phyloP scores from a whole-genome alignment of 306 rosid species.

The Malus asiatica region DNA sequence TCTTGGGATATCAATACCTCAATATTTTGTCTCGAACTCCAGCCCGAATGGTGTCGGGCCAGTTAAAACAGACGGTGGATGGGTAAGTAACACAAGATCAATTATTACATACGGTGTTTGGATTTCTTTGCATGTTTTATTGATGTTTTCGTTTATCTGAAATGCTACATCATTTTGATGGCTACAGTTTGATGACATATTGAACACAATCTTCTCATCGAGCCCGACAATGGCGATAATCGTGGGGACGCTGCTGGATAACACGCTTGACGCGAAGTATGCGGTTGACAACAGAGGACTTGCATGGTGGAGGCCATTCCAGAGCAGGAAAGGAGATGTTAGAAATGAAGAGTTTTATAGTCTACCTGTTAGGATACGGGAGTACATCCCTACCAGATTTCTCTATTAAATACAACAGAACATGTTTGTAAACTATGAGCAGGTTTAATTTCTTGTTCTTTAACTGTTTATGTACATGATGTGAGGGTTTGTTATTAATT shows the following conservation, averaged over 20 bases:
- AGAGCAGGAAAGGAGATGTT: constrained; percentile 60
- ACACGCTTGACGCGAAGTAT: constrained; percentile 54
- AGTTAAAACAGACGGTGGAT: constrained; percentile 61
- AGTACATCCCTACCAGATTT: constrained; percentile 61
- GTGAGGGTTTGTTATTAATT: not conserved
- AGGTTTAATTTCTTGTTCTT: not conserved
- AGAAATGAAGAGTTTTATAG: constrained; percentile 73
- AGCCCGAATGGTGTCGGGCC: constrained; percentile 78
- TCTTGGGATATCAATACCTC: constrained; percentile 86
- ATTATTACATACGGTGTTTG: too few species aligned
- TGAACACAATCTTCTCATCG: constrained; percentile 86
- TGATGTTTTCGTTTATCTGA: constrained; percentile 6
- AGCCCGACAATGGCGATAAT: constrained; percentile 74
- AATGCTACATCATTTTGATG: not conserved
- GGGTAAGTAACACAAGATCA: constrained; percentile 49
- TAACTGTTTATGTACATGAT: not conserved
- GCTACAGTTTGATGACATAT: constrained; percentile 71
- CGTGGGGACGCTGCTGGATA: constrained; percentile 73
- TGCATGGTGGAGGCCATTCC: constrained; percentile 85
- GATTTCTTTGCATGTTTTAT: not conserved
- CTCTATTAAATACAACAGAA: not conserved
- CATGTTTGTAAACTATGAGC: constrained; percentile 13
- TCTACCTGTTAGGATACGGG: constrained; percentile 56
- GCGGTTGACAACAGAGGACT: constrained; percentile 56
- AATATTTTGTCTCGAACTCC: constrained; percentile 62